Evolutionary conservation across 371 early-diverging fungal genomes (phyloP).

Genomic region (Mycotypha africana): DNA sequence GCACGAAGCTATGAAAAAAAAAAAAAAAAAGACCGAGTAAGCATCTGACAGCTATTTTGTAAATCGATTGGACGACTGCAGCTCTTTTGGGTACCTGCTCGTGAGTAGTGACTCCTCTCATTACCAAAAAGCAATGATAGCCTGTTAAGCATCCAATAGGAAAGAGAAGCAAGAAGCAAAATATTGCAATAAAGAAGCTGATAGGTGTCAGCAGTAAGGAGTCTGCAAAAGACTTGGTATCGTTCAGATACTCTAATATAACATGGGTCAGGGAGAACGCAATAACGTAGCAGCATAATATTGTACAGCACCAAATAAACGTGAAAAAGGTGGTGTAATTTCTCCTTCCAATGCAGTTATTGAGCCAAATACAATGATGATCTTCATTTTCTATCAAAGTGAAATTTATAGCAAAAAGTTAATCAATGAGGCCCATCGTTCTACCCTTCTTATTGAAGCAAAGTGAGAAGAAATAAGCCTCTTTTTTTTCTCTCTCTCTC

Average conservation of each 20-base stretch:
- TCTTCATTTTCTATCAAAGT: constrained; percentile 62
- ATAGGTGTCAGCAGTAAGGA: constrained; percentile 26
- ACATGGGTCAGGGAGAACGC: constrained; percentile 56
- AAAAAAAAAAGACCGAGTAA: not conserved
- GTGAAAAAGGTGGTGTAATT: constrained; percentile 86
- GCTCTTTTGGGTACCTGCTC: constrained; percentile 60
- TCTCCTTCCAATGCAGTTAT: constrained; percentile 89
- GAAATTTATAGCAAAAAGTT: not conserved
- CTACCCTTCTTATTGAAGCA: too few relatives aligned
- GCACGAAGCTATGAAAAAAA: constrained; percentile 33
- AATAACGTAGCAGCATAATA: constrained; percentile 54
- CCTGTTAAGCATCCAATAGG: constrained; percentile 64
- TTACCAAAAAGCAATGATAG: constrained; percentile 74
- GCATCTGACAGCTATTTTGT: not conserved
- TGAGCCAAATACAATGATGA: constrained; percentile 95
- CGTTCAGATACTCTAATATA: constrained; percentile 3
- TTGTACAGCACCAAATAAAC: constrained; percentile 56
- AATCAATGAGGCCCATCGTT: not conserved
- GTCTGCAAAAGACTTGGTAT: not conserved
- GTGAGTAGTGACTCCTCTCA: constrained; percentile 78
- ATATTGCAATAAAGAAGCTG: constrained; percentile 59
- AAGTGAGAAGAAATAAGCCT: too few relatives aligned
- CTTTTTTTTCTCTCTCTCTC: too few relatives aligned
- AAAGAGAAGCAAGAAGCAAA: constrained; percentile 56
- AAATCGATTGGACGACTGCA: too few relatives aligned